Evolutionary conservation across 1,284 basidiomycete species (phyloP), one percentile per base, ranked within the genome.

Genomic region (Ceratobasidium sp.): DNA sequence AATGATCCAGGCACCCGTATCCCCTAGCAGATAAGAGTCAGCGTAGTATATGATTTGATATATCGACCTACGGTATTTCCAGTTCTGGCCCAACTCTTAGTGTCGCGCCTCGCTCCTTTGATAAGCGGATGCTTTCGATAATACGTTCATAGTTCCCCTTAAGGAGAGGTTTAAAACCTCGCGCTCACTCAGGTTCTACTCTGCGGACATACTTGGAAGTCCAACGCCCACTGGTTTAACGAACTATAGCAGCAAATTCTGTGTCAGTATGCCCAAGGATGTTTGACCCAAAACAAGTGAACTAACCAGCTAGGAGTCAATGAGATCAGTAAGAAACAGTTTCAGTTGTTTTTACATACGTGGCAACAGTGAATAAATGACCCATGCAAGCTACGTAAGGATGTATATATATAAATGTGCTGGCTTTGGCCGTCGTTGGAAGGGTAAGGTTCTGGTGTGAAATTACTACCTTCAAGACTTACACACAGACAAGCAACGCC

Each of bases 21-120:
- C 97, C 97, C 39, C 95, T 96, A 83, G 40, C 56, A 40, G 26
- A 23, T 40, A 15, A 60, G 33, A 61, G 28, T 23, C 63, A 46
- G 18, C 33, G 15, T 67, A n/a, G 10, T n/a, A 23, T 20, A 28
- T 18, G 33, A 18, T 33, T 51, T 33, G 2, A 42, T 69, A 26
- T 67, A 39, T 39, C 23, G 18, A 88, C 93, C 73, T 82, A 96
- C 94, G 97, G 94, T 81, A 99, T 96, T 86, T 99, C 98, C n/a
- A 99, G 89, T 85, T 99, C 97, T 23, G 98, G 98, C 1, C 98
- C 98, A n/a, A 99, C 97, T 83, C 98, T 90, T 42, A 99, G 86
- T 2, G 92, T 95, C 7, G 97, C 97, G n/a, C 97, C 96, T 70
- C 92, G 89, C 68, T 90, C 88, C 85, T 97, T 99, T 4, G 98